Evolutionary conservation across 1,284 basidiomycete genomes (phyloP).

Genomic region (Taiwanofungus camphoratus): DNA sequence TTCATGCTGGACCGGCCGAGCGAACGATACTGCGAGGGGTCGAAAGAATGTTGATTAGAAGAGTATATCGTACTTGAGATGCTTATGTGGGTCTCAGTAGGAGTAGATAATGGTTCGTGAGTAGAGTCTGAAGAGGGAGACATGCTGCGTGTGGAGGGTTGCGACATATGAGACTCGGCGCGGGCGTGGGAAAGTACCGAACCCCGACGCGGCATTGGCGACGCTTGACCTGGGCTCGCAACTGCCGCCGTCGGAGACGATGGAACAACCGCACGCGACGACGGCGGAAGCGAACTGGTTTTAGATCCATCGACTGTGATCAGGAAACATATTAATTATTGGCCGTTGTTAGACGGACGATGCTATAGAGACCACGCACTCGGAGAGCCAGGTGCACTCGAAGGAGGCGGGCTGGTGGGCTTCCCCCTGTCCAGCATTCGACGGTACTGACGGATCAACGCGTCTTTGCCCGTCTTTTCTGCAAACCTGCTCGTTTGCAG

Average conservation of each 20-base stretch:
- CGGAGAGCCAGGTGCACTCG: slow-evolving; percentile 20
- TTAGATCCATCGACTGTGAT: too few relatives aligned
- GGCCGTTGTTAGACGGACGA: background rate
- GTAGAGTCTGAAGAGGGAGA: background rate
- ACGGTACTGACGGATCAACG: slow-evolving; percentile 12
- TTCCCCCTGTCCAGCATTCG: slow-evolving; percentile 13
- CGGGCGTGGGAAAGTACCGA: slow-evolving; percentile 24
- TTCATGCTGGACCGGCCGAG: slow-evolving; percentile 19
- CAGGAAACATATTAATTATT: too few relatives aligned
- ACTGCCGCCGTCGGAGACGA: slow-evolving; percentile 1
- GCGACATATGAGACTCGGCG: slow-evolving; percentile 17
- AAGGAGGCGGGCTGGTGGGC: slow-evolving; percentile 12
- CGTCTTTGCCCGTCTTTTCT: slow-evolving; percentile 9
- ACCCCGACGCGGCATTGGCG: background rate
- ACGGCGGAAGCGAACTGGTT: background rate
- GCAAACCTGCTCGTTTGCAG: slow-evolving; percentile 7
- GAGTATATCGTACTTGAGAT: slow-evolving; percentile 41
- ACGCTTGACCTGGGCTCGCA: slow-evolving; percentile 1
- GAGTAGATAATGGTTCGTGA: slow-evolving; percentile 32
- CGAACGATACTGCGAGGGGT: slow-evolving; percentile 12
- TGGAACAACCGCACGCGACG: background rate
- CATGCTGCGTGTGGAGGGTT: slow-evolving; percentile 6
- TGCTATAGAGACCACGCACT: slow-evolving; percentile 9
- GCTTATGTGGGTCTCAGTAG: slow-evolving; percentile 35
- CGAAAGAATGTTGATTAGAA: slow-evolving; percentile 21